Evolutionary conservation across 202 grass and related monocot species (phyloP), one percentile per base, ranked within the genome.

Genomic region (Sporobolus alterniflorus): DNA sequence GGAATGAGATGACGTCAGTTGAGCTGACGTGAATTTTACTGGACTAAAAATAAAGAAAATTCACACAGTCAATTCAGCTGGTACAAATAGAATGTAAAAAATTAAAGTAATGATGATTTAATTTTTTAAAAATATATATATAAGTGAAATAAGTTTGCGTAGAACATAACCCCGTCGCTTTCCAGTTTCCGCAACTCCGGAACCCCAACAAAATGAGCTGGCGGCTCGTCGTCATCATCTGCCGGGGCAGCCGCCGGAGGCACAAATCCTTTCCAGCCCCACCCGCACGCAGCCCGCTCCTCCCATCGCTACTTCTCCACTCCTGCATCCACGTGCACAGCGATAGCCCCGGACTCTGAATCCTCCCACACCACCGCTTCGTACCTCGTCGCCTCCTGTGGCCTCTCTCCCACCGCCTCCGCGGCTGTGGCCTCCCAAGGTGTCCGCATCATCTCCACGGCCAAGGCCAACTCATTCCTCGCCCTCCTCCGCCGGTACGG

Each of bases 321-420:
- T 11, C 14, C 68, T 62, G 18, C 39, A 34, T 39, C 60, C 3
- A 13, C 61, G 24, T 11, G 61, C 74, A 10, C 30, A 46, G 17
- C 9, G 11, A 3, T 20, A 26, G 40, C 20, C 48, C 5, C 65
- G 8, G 21, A 29, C 12, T 30, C 54, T 4, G 20, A 81, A 31
- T 66, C 71, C 28, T 76, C 26, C 77, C 77, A 61, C 60, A 32
- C 52, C 72, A 69, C 77, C 59, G 22, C 67, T 43, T 81, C 85
- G 24, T 88, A 85, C 82, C 72, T 91, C 26, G 22, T 73, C 66
- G 34, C 34, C 65, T 81, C 85, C 36, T 81, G 85, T 76, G 80
- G 84, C 4, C 72, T 88, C 66, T 55, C 89, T 71, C 76, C 81
- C 30, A 33, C 59, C 73, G 55, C 22, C 16, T 62, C 85, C 54